Percentiles rank a stretch among this genome's conserved stretches.
These are phyloP conservation scores for Lithospermum erythrorhizon DNA, from an alignment of 257 asterid genomes.

Conservation along the genomic window DNA sequence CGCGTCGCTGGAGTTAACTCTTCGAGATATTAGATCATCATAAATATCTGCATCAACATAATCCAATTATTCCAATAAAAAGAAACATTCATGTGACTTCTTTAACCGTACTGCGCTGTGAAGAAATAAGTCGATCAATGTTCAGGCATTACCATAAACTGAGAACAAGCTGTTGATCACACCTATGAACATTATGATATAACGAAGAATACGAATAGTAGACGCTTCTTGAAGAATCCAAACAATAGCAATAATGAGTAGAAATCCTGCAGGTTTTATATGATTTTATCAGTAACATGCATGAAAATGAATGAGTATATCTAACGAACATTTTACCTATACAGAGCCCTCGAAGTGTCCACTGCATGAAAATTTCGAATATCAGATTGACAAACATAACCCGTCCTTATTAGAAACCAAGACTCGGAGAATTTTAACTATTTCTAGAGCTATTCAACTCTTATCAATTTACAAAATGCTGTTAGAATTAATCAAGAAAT, in stretches of 20 bases:
- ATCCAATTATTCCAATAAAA: no score
- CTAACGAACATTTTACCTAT: conserved; percentile 13
- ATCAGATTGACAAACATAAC: no score
- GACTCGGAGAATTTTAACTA: no score
- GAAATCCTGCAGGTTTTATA: conserved; percentile 19
- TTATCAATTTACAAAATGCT: no score
- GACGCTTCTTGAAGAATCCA: conserved; percentile 38
- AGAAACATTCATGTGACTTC: neutral
- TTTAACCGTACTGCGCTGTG: neutral
- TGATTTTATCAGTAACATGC: conserved; percentile 1
- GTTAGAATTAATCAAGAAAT: no score
- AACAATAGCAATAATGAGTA: conserved; percentile 21
- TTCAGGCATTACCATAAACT: conserved; percentile 21
- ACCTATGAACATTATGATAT: conserved; percentile 34
- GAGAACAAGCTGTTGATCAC: conserved; percentile 40
- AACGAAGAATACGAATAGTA: conserved; percentile 26
- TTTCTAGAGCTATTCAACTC: no score
- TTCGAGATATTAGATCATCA: conserved; percentile 29
- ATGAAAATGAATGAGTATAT: no score
- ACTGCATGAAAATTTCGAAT: conserved; percentile 10
- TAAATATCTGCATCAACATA: conserved; percentile 24
- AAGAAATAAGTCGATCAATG: neutral
- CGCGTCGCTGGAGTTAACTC: conserved; percentile 30
- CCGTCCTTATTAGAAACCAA: no score
- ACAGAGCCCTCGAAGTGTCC: conserved; percentile 40